A percentile compares a stretch with the other conserved stretches of the same genome.
phyloP scores from a whole-genome alignment of 441 rosid genomes.

The Bruguiera hainesii region DNA sequence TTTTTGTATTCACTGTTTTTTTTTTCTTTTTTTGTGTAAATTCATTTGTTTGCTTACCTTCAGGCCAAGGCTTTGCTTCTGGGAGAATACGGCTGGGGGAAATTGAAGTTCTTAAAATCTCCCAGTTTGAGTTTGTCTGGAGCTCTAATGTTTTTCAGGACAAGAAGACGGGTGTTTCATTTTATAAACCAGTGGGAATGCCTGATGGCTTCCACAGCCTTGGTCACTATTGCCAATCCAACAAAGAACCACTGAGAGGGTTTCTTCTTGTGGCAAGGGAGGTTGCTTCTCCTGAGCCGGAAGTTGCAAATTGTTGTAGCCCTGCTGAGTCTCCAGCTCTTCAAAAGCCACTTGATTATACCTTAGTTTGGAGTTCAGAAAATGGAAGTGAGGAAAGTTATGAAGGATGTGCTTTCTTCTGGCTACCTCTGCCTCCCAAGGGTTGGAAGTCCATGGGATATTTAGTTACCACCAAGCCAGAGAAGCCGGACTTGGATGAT shows the following conservation, averaged over 20 bases:
- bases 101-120: conserved; percentile 47
- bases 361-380: conserved; percentile 62
- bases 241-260: conserved; percentile 53
- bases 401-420: conserved; percentile 58
- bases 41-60: conserved; percentile 6
- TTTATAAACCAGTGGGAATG: conserved; percentile 53
- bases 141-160: conserved; percentile 35
- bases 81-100: conserved; percentile 67
- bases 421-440: conserved; percentile 73
- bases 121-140: conserved; percentile 60
- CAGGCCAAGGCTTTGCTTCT: conserved; percentile 66
- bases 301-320: conserved; percentile 9
- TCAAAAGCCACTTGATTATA: conserved; percentile 55
- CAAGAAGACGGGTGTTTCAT: conserved; percentile 38
- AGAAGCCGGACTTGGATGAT: conserved; percentile 59
- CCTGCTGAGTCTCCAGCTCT: conserved; percentile 39
- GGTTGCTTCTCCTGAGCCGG: neutral
- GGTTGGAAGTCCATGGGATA: conserved; percentile 67
- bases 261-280: conserved; percentile 60
- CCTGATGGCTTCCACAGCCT: conserved; percentile 58
- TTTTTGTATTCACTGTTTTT: neutral
- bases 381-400: conserved; percentile 34
- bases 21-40: neutral
- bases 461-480: conserved; percentile 50
- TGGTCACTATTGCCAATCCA: conserved; percentile 68